Base-by-base conservation (phyloP, 2,329 filamentous ascomycete genomes). In the Ceratocystis harringtonii region DNA sequence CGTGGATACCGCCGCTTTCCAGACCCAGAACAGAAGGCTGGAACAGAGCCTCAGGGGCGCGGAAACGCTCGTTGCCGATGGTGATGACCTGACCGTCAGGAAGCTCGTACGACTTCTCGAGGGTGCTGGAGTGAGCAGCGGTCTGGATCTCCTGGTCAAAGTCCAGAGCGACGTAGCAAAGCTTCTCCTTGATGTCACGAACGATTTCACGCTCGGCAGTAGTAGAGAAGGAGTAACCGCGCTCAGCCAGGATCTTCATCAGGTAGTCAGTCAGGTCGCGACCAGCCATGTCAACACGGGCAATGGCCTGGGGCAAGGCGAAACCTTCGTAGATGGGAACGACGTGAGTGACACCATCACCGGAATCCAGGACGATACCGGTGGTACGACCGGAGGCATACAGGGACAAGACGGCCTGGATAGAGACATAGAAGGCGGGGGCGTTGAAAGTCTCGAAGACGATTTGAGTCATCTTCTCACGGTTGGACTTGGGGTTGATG, bases 381-480 rank as follows among this genome's bases (percentile, higher is more conserved):
- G 94, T 99, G 81, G 94, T 97, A 92, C 94, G 94, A 88, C 94
- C 94, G 76, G 94, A 99, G 75, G 94, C 94, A 83, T 99, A 99
- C 78, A 99, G 89, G 70, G 94, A 99, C 74, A 99, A 86, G 71
- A 99, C 94, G 78, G 94, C 94, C 86, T 97, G 92, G 80, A 99
- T 99, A 76, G 94, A 97, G 84, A 99, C 94, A 86, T 99, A 99
- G 87, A 99, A 97, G 74, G 94, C 94, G 73, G 94, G 94, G 75
- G 94, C 92, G 84, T 99, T 97, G 88, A 99, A 99, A 74, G 94
- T 99, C 87, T 99, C 94, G 84, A 99, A 99, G 79, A 99, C 92
- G 72, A 99, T 99, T 84, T 99, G 94, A 73, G 94, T 97, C 94
- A 99, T 99, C 91, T 99, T 99, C 86, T 99, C 94, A 87, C 94